These are phyloP conservation scores for Pisolithus microcarpus DNA, from an alignment of 768 basidiomycete genomes.

Conservation along the genomic window DNA sequence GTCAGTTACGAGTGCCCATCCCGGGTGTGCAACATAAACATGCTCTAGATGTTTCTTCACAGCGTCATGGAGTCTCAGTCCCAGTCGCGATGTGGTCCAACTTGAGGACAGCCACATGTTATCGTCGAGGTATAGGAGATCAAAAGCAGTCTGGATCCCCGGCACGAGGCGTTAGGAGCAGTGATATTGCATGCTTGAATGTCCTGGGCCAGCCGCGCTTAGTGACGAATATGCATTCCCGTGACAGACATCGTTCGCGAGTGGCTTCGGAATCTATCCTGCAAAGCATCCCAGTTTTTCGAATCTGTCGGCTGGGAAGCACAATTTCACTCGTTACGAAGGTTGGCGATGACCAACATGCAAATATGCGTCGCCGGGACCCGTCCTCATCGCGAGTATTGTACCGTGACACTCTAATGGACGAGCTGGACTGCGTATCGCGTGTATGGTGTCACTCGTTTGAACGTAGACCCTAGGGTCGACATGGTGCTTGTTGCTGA, in stretches of 20 bases:
- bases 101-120: slow-evolving; percentile 20
- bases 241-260: slow-evolving; percentile 32
- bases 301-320: slow-evolving; percentile 40
- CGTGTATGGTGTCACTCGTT: slow-evolving; percentile 22
- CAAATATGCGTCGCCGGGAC: slow-evolving; percentile 12
- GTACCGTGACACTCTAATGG: slow-evolving; percentile 29
- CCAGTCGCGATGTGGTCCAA: slow-evolving; percentile 32
- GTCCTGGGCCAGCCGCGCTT: slow-evolving; percentile 39
- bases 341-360: slow-evolving; percentile 32
- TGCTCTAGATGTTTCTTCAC: slow-evolving; percentile 12
- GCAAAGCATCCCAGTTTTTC: slow-evolving; percentile 53
- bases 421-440: no score
- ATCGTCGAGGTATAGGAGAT: slow-evolving; percentile 49
- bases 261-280: slow-evolving; percentile 21
- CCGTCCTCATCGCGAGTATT: slow-evolving; percentile 26
- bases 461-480: no score
- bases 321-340: slow-evolving; percentile 46
- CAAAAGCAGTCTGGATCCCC: slow-evolving; percentile 36
- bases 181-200: slow-evolving; percentile 39
- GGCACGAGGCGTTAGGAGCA: slow-evolving; percentile 49
- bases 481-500: no score
- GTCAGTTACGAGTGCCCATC: slow-evolving; percentile 32
- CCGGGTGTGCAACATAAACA: slow-evolving; percentile 34
- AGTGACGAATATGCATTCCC: slow-evolving; percentile 57
- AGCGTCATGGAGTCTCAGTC: slow-evolving; percentile 26